Evolutionary conservation across 768 basidiomycete species (phyloP), one percentile per base, ranked within the genome.

Genomic region (Cyathus striatus): DNA sequence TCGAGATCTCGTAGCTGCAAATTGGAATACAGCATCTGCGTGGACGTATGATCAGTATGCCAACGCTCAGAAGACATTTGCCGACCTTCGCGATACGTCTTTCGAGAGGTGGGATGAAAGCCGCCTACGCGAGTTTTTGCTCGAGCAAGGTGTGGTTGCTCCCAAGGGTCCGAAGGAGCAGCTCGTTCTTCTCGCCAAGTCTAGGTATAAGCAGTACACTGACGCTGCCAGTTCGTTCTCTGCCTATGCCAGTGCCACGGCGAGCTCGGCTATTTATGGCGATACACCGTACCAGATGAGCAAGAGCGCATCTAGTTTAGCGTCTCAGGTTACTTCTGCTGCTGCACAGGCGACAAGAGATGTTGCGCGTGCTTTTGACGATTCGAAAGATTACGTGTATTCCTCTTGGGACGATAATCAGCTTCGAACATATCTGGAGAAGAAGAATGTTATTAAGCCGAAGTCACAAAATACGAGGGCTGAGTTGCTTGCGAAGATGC

Each of bases 51-150:
- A 84, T 39, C 81, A 83, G 51, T 84, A 81, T 57, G 57, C 65
- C 38, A 61, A 65, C 23, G 83, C 85, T 1, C 86, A 89, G 58
- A 69, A 75, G 46, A 63, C 71, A 3, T 90, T 88, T 49, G 52
- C 69, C 14, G 65, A 79, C 46, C 32, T 86, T 47, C 78, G 76
- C 44, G 79, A 81, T 2, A 63, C 72, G 18, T 61, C 79, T 6
- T 83, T 90, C 48, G 87, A 93, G 48, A 66, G 71, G 1, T 98
- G 92, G 92, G 81, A 88, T 58, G 93, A 97, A 55, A 82, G 79
- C 10, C 74, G 73, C 22, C 70, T 96, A 17, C 79, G 93, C 54
- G 70, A 86, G 49, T 95, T 86, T 64, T 72, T 98, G 9, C 76
- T 96, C 42, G 78, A 88, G 54, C 86, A 95, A 51, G 93, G 93